Conservation (phyloP, 345 rosid genomes). For the Dovyalis caffra region DNA sequence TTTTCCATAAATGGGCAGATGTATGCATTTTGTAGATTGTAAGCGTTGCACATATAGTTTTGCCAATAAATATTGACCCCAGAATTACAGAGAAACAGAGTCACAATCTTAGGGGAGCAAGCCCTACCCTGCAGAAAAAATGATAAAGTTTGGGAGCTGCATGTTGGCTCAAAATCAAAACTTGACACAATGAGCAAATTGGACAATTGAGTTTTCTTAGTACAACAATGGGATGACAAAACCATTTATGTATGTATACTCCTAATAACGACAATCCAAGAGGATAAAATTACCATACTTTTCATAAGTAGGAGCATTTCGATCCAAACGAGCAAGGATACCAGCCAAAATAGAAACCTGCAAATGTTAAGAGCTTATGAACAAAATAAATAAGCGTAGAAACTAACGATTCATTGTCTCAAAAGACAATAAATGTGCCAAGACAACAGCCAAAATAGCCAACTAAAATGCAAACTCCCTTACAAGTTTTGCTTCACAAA, state of each 20-base stretch:
- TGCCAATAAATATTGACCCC: neutral
- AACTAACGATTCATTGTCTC: neutral
- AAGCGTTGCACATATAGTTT: neutral
- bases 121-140: neutral
- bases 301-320: conserved; percentile 89
- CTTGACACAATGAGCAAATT: neutral
- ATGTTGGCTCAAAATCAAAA: neutral
- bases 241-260: neutral
- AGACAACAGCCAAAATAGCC: neutral
- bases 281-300: conserved; percentile 40
- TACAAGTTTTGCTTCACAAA: neutral
- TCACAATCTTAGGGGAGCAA: neutral
- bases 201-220: neutral
- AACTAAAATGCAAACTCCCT: neutral
- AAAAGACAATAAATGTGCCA: neutral
- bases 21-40: neutral
- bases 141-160: neutral
- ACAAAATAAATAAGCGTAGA: neutral
- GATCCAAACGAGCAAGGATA: conserved; percentile 91
- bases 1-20: neutral
- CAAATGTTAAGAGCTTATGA: conserved; percentile 11
- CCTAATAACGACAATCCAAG: neutral
- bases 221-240: neutral
- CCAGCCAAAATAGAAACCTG: conserved; percentile 98
- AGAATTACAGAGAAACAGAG: neutral